Evolutionary conservation across 495 filamentous ascomycete genomes (phyloP).

Genomic region (Geoglossum glabrum): DNA sequence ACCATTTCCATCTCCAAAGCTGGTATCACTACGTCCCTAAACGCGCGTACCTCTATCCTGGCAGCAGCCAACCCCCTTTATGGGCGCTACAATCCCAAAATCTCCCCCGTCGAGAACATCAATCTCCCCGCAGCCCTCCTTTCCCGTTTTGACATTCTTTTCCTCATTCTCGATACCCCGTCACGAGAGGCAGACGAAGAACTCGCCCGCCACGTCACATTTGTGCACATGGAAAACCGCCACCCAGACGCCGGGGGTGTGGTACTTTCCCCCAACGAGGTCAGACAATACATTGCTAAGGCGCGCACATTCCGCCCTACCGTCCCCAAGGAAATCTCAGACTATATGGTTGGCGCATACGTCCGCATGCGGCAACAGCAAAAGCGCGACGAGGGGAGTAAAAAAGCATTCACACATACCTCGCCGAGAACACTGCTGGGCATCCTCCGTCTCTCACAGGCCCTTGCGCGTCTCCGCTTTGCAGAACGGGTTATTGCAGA

Average conservation of each 20-base stretch:
- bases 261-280: slow-evolving; percentile 74
- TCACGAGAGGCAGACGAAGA: slow-evolving; percentile 74
- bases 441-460: slow-evolving; percentile 81
- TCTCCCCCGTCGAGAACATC: slow-evolving; percentile 96
- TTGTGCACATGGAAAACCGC: slow-evolving; percentile 91
- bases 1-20: slow-evolving; percentile 98
- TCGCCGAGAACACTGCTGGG: slow-evolving; percentile 85
- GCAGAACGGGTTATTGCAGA: slow-evolving; percentile 63
- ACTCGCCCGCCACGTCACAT: slow-evolving; percentile 85
- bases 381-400: slow-evolving; percentile 68
- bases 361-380: slow-evolving; percentile 77
- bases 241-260: slow-evolving; percentile 64
- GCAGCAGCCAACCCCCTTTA: slow-evolving; percentile 95
- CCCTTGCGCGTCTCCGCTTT: slow-evolving; percentile 85
- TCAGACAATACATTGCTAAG: slow-evolving; percentile 86
- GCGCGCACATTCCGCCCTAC: slow-evolving; percentile 73
- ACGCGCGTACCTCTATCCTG: slow-evolving; percentile 91
- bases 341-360: slow-evolving; percentile 93
- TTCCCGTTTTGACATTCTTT: slow-evolving; percentile 91
- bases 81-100: slow-evolving; percentile 89
- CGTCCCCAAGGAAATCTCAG: slow-evolving; percentile 63
- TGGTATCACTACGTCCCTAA: slow-evolving; percentile 87
- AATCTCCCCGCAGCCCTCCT: slow-evolving; percentile 90
- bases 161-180: slow-evolving; percentile 87
- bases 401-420: slow-evolving; percentile 80